Evolutionary conservation across 2,329 filamentous ascomycete species (phyloP), one percentile per base, ranked within the genome.

Genomic region (Fusarium equiseti): DNA sequence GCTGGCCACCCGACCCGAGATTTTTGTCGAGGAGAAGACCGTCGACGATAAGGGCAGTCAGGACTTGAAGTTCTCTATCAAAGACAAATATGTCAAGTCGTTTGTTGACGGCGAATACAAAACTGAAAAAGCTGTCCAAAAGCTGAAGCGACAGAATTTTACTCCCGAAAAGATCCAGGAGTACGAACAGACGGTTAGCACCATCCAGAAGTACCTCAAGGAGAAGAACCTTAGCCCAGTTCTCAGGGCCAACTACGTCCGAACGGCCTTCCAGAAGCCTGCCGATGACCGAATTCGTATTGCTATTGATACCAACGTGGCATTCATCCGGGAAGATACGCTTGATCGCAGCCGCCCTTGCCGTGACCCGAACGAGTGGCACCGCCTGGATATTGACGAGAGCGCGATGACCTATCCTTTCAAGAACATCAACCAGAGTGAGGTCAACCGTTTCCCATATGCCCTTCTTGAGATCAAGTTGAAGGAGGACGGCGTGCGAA

Each of bases 251-350:
- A 97, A 97, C 81, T 98, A 98, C 79, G 92, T 91, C 42, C 92
- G 96, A 68, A 97, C 94, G 2, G 96, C 96, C 2, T 99, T 98
- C 84, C 96, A 99, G 81, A 97, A 97, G 72, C 96, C 96, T 8
- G 90, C 93, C 16, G 95, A 99, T 78, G 90, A 97, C 79, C 91
- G 93, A 22, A 91, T 99, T 49, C 90, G 96, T 58, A 93, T 99
- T 74, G 95, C 94, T 8, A 92, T 99, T 64, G 96, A 99, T 79
- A 98, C 94, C 1, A 90, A 97, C 73, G 86, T 99, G 32, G 94
- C 94, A 26, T 92, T 98, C 74, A 97, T 99, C 76, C 87, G 90
- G 52, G 90, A 92, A 77, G 90, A 92, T 75, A 88, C 92, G 3
- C 85, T 99, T 52, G 95, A 98, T 77, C 78, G 83, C 31, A 90